These are phyloP conservation scores for Acanthamoeba culbertsoni DNA, from an alignment of 208 protist genomes.

Conservation along the genomic window DNA sequence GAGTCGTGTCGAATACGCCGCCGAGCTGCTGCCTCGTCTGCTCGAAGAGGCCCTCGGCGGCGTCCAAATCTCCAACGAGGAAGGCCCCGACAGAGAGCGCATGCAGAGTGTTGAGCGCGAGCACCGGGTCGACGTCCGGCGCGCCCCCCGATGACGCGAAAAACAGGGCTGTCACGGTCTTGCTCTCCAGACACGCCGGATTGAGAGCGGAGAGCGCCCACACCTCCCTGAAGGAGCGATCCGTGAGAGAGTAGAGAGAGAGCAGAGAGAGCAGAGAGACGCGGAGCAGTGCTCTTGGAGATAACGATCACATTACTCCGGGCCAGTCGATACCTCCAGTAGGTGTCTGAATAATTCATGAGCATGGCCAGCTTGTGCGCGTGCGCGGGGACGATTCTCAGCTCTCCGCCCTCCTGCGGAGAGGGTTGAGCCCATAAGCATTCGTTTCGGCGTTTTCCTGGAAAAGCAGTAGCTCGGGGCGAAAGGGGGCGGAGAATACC, in stretches of 20 bases:
- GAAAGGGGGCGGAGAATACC: too few species aligned
- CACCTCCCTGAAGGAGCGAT: background rate
- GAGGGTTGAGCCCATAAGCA: background rate
- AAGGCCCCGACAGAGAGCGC: background rate
- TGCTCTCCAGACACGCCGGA: background rate
- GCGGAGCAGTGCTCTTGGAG: background rate
- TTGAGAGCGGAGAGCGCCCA: background rate
- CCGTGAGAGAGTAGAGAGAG: background rate
- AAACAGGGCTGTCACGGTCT: background rate
- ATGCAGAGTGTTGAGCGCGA: background rate
- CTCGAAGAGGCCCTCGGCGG: background rate
- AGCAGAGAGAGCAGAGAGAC: background rate
- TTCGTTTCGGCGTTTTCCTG: too few species aligned
- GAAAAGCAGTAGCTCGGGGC: too few species aligned
- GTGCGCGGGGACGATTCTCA: background rate
- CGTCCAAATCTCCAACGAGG: background rate
- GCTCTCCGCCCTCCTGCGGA: background rate
- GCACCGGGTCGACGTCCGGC: background rate
- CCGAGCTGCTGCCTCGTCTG: background rate
- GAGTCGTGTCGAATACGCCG: background rate
- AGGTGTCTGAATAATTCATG: conserved; percentile 1
- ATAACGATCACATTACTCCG: too few species aligned
- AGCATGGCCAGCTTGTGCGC: background rate
- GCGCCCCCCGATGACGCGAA: background rate
- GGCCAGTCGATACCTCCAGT: background rate